Percentiles rank a stretch among this genome's conserved stretches.
phyloP scores from a whole-genome alignment of 345 rosid genomes.

The Noccaea bulbosa region DNA sequence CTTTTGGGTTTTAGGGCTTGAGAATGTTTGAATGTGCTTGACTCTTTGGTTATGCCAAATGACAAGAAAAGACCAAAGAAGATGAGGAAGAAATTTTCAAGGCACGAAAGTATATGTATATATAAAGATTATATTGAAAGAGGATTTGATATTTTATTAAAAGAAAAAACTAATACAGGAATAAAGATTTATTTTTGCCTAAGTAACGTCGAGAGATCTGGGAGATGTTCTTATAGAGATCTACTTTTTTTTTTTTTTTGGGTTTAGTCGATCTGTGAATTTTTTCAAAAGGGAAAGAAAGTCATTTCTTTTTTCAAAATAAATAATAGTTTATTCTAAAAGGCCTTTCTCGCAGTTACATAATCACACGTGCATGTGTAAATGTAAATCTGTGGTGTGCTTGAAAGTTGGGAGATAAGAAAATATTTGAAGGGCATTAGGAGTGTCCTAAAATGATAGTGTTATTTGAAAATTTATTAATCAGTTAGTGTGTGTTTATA shows the following conservation, averaged over 20 bases:
- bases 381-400: constrained; percentile 34
- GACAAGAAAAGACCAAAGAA: constrained; percentile 61
- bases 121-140: constrained; percentile 34
- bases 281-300: constrained; percentile 34
- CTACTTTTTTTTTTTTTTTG: constrained; percentile 44
- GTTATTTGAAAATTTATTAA: neutral
- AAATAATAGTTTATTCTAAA: constrained; percentile 22
- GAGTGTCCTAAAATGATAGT: neutral
- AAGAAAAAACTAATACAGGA: neutral
- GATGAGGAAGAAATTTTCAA: constrained; percentile 48
- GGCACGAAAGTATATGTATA: constrained; percentile 38
- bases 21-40: constrained; percentile 57
- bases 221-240: constrained; percentile 55
- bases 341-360: constrained; percentile 41
- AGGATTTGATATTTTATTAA: constrained; percentile 7
- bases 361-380: constrained; percentile 46
- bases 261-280: constrained; percentile 12
- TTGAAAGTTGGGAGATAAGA: constrained; percentile 6
- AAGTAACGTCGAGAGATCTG: constrained; percentile 44
- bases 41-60: constrained; percentile 63
- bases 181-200: constrained; percentile 26
- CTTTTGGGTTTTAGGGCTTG: constrained; percentile 49
- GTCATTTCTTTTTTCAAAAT: neutral
- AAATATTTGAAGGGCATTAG: neutral
- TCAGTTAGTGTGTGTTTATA: neutral